Evolutionary conservation across 805 yeast genomes (phyloP), one percentile per base, ranked within the genome.

Genomic region (Ogataea pignaliae): DNA sequence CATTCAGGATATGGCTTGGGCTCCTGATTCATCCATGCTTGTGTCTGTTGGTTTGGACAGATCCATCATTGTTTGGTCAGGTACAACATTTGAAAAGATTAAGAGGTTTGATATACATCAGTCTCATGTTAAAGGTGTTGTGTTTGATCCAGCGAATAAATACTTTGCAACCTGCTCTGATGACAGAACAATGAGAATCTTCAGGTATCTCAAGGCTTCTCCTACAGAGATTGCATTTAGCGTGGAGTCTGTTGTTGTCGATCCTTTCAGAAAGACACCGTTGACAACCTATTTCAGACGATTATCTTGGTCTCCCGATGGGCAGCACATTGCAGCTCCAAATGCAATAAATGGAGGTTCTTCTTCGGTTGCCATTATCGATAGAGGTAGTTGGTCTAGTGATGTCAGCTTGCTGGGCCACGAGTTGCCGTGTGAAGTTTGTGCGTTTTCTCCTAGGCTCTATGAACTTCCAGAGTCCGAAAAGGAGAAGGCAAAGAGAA

Each of bases 1-100:
- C 68, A 87, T 93, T 40, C 99, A 93, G 63, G 99, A 93, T 64
- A 83, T 93, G 53, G 95, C 97, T 36, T 93, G 99, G 98, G 86
- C 96, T 1, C 97, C 98, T 0, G 98, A 91, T 60, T 85, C 95
- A 3, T 78, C 88, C 32, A 78, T 93, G 18, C 69, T 93, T 38
- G 97, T 93, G 14, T 85, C 96, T 1, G 99, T 91, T 10, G 99
- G 99, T 0, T 71, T 93, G 45, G 99, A 93, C 65, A 73, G 97
- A 58, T 85, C 93, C 36, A 87, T 93, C 42, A 86, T 91, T 37
- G 82, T 93, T 11, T 93, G 98, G 97, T 87, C 83, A 57, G 98
- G 97, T 3, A 68, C 79, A 2, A 91, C 97, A 0, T 89, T 93
- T 71, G 95, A 93, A 66, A 78, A 88, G 51, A 79, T 91, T 44